Base-by-base conservation (phyloP, 495 filamentous ascomycete species). In the Mycothermus thermophilus region DNA sequence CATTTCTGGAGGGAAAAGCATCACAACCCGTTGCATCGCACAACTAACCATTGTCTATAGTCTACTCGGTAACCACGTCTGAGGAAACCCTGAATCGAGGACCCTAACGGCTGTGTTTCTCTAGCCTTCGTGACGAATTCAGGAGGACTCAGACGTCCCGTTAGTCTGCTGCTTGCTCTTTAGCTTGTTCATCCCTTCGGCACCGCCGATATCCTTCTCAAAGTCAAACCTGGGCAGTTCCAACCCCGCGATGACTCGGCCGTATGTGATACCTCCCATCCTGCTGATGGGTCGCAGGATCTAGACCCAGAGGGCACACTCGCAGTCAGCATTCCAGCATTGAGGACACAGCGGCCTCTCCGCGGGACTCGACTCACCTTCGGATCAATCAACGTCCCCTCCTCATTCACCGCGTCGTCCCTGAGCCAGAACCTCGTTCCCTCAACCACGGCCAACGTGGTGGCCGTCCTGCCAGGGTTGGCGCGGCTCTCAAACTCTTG, bases 341-440 rank as follows among this genome's bases (percentile, higher is more conserved):
- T 20, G 2, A 30, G 18, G 9, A n/a, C n/a, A n/a, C n/a, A n/a
- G n/a, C n/a, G n/a, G 11, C 22, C 22, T 25, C 22, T 25, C 22
- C 22, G 6, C 22, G 22, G 11, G 6, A 25, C 6, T 11, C 6
- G 22, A 41, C 49, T 42, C 28, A 55, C 51, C 30, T 64, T 67
- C 10, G 82, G 64, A 58, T 90, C 77, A 22, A 96, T 63, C 17
- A 77, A 37, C 39, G 73, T 82, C 48, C 63, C 70, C 11, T 81
- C 76, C 50, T 82, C 72, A 44, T 92, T 79, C 5, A 95, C 61
- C 8, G 83, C 84, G 62, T 94, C 88, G 51, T 94, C 85, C 30
- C 87, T 58, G 8, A 75, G 84, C 82, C 85, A 93, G 48, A 97
- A 95, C 17, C 75, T 63, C 25, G 79, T 73, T 1, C 87, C 88